These are phyloP conservation scores for Tremella fuciformis DNA, from an alignment of 768 basidiomycete genomes.

Conservation along the genomic window DNA sequence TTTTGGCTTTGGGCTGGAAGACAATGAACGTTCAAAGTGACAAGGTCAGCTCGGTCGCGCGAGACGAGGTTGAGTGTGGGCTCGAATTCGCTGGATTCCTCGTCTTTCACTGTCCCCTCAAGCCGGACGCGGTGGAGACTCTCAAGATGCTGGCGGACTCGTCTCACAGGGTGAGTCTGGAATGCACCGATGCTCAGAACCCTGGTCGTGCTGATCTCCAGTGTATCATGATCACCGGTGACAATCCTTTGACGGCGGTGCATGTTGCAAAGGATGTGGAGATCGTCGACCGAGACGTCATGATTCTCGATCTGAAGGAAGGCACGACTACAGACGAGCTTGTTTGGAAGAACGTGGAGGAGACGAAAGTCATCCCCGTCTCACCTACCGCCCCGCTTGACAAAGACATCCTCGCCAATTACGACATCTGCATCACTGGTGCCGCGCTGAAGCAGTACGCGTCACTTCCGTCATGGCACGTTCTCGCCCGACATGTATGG, in stretches of 20 bases:
- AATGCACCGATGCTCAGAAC: neutral
- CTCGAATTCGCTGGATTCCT: conserved; percentile 91
- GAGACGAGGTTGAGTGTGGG: conserved; percentile 73
- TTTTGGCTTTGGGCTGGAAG: conserved; percentile 85
- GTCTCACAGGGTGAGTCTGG: conserved; percentile 77
- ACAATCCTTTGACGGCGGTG: conserved; percentile 93
- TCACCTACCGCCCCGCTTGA: conserved; percentile 77
- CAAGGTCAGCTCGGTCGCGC: conserved; percentile 79
- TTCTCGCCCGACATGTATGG: conserved; percentile 91
- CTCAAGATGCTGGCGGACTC: conserved; percentile 94
- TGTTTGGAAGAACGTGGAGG: conserved; percentile 90
- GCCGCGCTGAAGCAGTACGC: conserved; percentile 86
- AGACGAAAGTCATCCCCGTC: conserved; percentile 80
- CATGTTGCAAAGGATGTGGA: conserved; percentile 96
- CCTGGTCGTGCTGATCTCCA: conserved; percentile 47
- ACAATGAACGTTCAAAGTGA: conserved; percentile 73
- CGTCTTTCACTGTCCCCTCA: conserved; percentile 97
- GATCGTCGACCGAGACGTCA: conserved; percentile 89
- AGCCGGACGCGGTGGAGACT: conserved; percentile 82
- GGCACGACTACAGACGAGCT: conserved; percentile 71
- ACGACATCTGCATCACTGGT: conserved; percentile 96
- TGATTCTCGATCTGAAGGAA: conserved; percentile 87
- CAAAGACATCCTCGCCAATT: conserved; percentile 69
- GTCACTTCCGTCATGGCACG: conserved; percentile 63
- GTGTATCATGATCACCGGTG: conserved; percentile 99